Evolutionary conservation across 495 filamentous ascomycete species (phyloP).

Genomic region (Penicillium argentinense): DNA sequence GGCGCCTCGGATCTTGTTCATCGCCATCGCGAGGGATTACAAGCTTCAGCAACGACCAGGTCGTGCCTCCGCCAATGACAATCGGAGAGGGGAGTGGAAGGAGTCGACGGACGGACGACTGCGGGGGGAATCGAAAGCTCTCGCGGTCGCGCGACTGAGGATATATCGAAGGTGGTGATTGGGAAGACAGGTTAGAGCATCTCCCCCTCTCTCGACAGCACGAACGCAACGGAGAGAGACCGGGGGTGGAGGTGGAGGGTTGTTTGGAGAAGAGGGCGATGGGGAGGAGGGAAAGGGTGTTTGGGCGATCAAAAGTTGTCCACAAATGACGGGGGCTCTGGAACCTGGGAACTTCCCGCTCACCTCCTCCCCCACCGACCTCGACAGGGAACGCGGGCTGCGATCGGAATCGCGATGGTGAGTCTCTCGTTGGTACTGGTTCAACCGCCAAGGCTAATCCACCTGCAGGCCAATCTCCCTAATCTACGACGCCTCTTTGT

Average conservation of each 20-base stretch:
- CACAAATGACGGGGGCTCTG: conserved; percentile 42
- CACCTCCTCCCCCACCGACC: conserved; percentile 3
- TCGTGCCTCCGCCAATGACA: conserved; percentile 46
- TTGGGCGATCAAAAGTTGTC: conserved; percentile 40
- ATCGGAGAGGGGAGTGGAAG: conserved; percentile 18
- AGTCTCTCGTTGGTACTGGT: not conserved
- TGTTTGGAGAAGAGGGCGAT: conserved; percentile 8
- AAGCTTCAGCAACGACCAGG: conserved; percentile 48
- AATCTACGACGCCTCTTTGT: conserved; percentile 96
- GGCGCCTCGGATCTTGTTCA: conserved; percentile 92
- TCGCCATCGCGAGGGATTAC: conserved; percentile 65
- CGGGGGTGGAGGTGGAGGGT: not conserved
- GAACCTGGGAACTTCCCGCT: conserved; percentile 25
- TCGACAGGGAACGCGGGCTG: not conserved
- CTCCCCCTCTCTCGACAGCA: conserved; percentile 11
- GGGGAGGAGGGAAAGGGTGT: conserved; percentile 25
- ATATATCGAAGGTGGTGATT: conserved; percentile 13
- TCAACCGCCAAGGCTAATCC: conserved; percentile 9
- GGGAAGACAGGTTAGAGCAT: conserved; percentile 15
- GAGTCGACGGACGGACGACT: conserved; percentile 32
- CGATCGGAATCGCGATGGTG: conserved; percentile 15
- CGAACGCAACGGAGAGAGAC: conserved; percentile 4
- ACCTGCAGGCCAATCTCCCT: conserved; percentile 74
- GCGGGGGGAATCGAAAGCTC: conserved; percentile 42
- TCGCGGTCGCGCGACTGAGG: conserved; percentile 36